A percentile compares a stretch with the other conserved stretches of the same genome.
These are phyloP conservation scores for Teratosphaeriaceae sp. DNA, from an alignment of 2,329 filamentous ascomycete species.

Conservation along the genomic window DNA sequence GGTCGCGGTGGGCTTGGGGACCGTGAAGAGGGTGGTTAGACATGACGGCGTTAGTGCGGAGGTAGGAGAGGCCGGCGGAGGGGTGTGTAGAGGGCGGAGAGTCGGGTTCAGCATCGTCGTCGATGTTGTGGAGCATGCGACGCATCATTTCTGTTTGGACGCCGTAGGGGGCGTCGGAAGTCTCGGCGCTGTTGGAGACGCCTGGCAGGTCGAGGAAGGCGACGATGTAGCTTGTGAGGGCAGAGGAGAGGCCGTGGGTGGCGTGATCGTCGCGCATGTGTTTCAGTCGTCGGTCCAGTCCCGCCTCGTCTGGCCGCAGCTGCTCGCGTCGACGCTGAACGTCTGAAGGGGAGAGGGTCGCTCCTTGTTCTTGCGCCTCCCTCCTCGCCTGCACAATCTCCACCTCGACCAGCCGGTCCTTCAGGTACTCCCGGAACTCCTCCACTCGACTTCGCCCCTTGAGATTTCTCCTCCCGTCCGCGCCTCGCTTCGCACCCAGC, in stretches of 20 bases:
- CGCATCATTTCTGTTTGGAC: conserved; percentile 29
- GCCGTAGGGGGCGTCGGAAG: conserved; percentile 19
- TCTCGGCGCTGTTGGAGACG: conserved; percentile 21
- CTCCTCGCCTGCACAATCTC: conserved; percentile 4
- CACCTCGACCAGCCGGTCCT: conserved; percentile 16
- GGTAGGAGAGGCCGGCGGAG: conserved; percentile 57
- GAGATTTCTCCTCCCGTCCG: conserved; percentile 26
- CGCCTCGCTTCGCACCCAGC: conserved; percentile 1
- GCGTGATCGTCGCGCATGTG: conserved; percentile 43
- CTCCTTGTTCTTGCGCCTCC: conserved; percentile 16
- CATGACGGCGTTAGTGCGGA: conserved; percentile 48
- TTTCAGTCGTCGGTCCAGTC: conserved; percentile 23
- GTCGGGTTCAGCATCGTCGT: conserved; percentile 5
- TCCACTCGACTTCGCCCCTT: conserved; percentile 19
- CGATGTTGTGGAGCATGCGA: neutral
- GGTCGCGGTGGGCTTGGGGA: conserved; percentile 47
- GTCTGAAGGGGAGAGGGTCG: conserved; percentile 6
- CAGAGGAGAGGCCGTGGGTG: conserved; percentile 39
- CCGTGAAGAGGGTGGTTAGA: conserved; percentile 40
- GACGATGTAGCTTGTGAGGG: conserved; percentile 47
- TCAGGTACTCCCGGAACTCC: conserved; percentile 27
- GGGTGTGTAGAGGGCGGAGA: conserved; percentile 56
- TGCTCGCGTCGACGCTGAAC: neutral
- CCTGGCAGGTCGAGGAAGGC: conserved; percentile 52
- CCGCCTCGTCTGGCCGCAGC: conserved; percentile 18